A percentile compares a stretch with the other conserved stretches of the same genome.
Conservation (phyloP, 208 protist genomes). For the Trichomonas vaginalis region DNA sequence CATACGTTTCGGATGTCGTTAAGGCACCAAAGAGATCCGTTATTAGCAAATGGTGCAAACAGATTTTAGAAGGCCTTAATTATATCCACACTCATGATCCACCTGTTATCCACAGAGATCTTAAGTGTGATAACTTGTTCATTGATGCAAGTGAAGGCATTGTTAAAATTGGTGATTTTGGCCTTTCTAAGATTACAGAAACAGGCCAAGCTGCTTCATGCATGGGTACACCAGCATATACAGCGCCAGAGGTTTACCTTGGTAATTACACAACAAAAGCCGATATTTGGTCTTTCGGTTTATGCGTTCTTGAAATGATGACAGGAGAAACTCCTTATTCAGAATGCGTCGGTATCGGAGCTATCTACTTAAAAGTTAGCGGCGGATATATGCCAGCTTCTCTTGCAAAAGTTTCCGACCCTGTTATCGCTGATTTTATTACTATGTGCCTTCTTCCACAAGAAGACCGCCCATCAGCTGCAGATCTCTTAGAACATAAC, state of each 20-base stretch:
- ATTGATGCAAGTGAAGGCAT: neutral
- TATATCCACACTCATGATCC: conserved; percentile 10
- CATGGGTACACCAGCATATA: neutral
- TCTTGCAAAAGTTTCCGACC: neutral
- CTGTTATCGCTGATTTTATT: neutral
- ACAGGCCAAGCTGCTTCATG: neutral
- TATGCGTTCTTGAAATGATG: conserved; percentile 15
- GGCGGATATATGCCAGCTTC: neutral
- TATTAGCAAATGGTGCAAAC: neutral
- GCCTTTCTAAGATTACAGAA: neutral
- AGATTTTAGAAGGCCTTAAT: conserved; percentile 2
- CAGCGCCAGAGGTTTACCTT: neutral
- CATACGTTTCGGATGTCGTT: neutral
- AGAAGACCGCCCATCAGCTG: neutral
- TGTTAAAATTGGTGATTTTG: conserved; percentile 20
- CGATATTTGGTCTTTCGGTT: conserved; percentile 18
- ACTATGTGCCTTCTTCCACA: neutral
- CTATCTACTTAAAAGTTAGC: conserved; percentile 9
- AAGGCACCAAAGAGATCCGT: neutral
- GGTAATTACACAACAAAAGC: neutral
- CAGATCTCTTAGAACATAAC: neutral
- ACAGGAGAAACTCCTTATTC: conserved; percentile 3
- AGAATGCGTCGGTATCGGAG: neutral
- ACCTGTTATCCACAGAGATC: conserved; percentile 11
- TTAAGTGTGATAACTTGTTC: conserved; percentile 20